Percentiles rank a stretch among this genome's conserved stretches.
These are phyloP conservation scores for Abelmoschus esculentus DNA, from an alignment of 345 rosid genomes.

Conservation along the genomic window DNA sequence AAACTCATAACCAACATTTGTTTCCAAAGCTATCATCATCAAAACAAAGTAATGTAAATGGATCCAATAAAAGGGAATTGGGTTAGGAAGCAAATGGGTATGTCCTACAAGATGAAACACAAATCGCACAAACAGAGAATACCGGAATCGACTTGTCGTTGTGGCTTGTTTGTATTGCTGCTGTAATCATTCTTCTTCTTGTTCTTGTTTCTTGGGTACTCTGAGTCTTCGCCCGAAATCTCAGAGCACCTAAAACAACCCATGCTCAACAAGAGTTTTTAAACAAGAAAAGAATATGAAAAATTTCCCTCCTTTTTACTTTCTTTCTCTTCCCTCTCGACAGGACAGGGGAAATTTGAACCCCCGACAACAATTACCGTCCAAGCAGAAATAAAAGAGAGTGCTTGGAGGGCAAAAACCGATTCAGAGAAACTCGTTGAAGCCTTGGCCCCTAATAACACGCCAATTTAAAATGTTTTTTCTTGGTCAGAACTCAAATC, in stretches of 20 bases:
- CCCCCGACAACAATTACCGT: not conserved
- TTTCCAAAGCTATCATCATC: too few relatives aligned
- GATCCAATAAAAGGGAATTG: too few relatives aligned
- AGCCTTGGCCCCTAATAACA: not conserved
- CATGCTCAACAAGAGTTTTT: constrained; percentile 27
- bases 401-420: not conserved
- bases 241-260: constrained; percentile 58
- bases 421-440: not conserved
- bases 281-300: not conserved
- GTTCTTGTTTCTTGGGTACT: constrained; percentile 12
- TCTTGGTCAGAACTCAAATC: not conserved
- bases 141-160: constrained; percentile 36
- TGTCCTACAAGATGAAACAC: constrained; percentile 2
- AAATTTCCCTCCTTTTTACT: not conserved
- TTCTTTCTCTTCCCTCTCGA: not conserved
- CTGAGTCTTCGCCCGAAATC: constrained; percentile 34
- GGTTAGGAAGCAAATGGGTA: not conserved
- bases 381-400: not conserved
- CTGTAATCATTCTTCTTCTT: constrained; percentile 6
- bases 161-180: constrained; percentile 19
- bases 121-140: constrained; percentile 6
- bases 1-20: too few relatives aligned
- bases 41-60: too few relatives aligned
- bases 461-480: not conserved
- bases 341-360: not conserved